phyloP scores from a whole-genome alignment of 2,329 filamentous ascomycete species.

The Scedosporium dehoogii region DNA sequence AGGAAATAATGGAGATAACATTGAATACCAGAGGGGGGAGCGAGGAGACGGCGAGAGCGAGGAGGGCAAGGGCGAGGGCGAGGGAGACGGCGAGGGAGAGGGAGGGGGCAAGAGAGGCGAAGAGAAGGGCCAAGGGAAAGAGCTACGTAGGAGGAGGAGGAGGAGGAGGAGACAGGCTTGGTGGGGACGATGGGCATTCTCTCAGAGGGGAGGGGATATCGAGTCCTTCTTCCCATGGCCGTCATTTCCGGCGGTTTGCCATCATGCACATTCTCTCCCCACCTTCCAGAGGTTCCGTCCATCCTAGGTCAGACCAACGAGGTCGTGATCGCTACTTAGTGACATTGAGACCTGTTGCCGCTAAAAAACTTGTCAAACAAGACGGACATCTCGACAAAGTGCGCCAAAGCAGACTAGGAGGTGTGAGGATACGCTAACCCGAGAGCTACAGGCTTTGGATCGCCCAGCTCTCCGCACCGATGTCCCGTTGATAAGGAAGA shows the following conservation, averaged over 20 bases:
- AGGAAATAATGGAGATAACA: background rate
- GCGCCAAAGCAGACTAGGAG: background rate
- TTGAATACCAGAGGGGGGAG: too few species aligned
- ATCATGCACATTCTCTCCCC: background rate
- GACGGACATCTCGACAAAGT: background rate
- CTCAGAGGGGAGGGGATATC: background rate
- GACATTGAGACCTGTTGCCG: background rate
- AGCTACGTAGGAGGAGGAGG: too few species aligned
- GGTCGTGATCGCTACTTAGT: background rate
- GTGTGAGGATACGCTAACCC: background rate
- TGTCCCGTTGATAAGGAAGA: background rate
- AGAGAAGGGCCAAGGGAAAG: too few species aligned
- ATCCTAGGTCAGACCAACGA: background rate
- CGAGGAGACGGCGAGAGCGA: too few species aligned
- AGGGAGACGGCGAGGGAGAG: too few species aligned
- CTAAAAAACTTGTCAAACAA: conserved; percentile 1
- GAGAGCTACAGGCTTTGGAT: background rate
- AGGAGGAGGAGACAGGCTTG: background rate
- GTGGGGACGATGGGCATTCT: background rate
- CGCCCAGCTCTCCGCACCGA: background rate
- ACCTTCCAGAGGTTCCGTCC: background rate
- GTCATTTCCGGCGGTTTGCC: background rate
- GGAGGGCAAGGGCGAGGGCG: too few species aligned
- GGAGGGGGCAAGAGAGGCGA: too few species aligned
- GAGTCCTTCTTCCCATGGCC: background rate